Percentiles rank a stretch among this genome's conserved stretches.
Conservation (phyloP, 75 land plant species). For the Pinus taeda region DNA sequence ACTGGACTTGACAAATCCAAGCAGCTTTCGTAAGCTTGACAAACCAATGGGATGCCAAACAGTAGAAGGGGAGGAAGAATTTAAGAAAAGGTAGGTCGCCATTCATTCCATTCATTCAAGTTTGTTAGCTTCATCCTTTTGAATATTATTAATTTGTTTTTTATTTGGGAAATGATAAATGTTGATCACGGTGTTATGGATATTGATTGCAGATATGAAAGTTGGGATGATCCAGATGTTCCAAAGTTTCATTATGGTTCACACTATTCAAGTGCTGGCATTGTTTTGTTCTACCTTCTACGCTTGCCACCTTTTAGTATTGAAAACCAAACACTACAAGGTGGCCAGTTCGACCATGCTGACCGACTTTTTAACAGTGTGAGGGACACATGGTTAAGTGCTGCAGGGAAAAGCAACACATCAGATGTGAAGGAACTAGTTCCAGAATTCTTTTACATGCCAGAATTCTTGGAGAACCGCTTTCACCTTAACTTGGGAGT, state of each 20-base stretch:
- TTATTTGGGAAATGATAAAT: not conserved
- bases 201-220: conserved; percentile 69
- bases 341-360: conserved; percentile 99
- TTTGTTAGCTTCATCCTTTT: not conserved
- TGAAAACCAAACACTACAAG: conserved; percentile 91
- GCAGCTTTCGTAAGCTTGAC: conserved; percentile 80
- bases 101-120: not conserved
- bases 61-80: conserved; percentile 88
- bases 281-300: conserved; percentile 90
- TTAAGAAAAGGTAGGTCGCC: conserved; percentile 72
- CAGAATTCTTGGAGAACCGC: conserved; percentile 91
- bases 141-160: conserved; percentile 5
- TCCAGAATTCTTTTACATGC: conserved; percentile 98
- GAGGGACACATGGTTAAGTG: conserved; percentile 96
- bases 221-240: conserved; percentile 99
- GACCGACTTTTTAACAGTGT: conserved; percentile 95
- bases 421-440: conserved; percentile 99
- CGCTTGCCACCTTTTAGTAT: conserved; percentile 92
- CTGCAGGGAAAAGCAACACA: conserved; percentile 97
- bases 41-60: conserved; percentile 99
- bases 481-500: conserved; percentile 89
- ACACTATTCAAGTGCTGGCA: conserved; percentile 99
- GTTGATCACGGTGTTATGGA: not conserved
- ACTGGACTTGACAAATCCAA: conserved; percentile 69
- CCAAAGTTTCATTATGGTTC: conserved; percentile 99